A percentile compares a stretch with the other conserved stretches of the same genome.
These are phyloP conservation scores for Eutrema salsugineum DNA, from an alignment of 441 rosid species.

Conservation along the genomic window DNA sequence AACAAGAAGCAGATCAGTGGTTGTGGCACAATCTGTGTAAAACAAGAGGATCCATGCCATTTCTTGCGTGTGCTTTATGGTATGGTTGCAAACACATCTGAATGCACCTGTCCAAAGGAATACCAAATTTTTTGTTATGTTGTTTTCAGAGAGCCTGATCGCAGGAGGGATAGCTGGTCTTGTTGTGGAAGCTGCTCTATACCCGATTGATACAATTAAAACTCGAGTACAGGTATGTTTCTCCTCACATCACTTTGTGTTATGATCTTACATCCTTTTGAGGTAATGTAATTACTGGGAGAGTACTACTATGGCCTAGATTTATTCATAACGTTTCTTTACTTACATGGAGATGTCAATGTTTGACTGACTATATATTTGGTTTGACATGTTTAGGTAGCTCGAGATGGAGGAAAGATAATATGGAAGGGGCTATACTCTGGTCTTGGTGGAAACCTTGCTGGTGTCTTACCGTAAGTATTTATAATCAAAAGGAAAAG, in stretches of 20 bases:
- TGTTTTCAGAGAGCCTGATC: slow-evolving; percentile 63
- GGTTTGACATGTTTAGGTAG: slow-evolving; percentile 39
- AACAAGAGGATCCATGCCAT: slow-evolving; percentile 32
- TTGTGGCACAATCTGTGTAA: slow-evolving; percentile 29
- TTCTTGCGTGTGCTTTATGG: slow-evolving; percentile 35
- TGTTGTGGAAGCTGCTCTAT: slow-evolving; percentile 68
- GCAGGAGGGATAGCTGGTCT: slow-evolving; percentile 76
- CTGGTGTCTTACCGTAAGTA: slow-evolving; percentile 71
- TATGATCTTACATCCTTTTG: not conserved
- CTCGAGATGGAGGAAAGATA: slow-evolving; percentile 62
- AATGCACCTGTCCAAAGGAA: not conserved
- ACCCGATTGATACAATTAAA: slow-evolving; percentile 79
- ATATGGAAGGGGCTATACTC: slow-evolving; percentile 65
- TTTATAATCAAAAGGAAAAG: not conserved
- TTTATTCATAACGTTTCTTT: not conserved
- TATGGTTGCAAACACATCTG: slow-evolving; percentile 16
- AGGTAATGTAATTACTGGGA: not conserved
- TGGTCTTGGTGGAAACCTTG: slow-evolving; percentile 70
- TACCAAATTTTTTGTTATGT: not conserved
- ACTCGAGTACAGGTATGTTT: slow-evolving; percentile 60
- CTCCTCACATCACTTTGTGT: not conserved
- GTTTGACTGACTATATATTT: not conserved
- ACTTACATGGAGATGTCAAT: not conserved
- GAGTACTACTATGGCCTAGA: not conserved
- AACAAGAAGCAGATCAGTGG: slow-evolving; percentile 14